Evolutionary conservation across 768 basidiomycete species (phyloP).

Genomic region (Kwoniella newhampshirensis): DNA sequence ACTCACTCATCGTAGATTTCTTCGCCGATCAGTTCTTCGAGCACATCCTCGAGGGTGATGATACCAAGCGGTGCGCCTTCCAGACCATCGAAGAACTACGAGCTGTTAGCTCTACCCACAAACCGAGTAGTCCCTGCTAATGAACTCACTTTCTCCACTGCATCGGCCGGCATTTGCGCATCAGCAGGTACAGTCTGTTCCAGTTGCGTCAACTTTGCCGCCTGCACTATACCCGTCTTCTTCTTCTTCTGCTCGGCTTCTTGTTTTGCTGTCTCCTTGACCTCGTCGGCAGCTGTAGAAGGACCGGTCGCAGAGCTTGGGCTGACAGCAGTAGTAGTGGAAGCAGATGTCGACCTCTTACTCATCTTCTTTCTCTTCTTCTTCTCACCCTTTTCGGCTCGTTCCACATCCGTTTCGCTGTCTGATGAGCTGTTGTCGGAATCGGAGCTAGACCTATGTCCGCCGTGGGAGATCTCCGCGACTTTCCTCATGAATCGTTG

Average conservation of each 20-base stretch:
- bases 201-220: slow-evolving; percentile 52
- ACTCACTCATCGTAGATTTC: slow-evolving; percentile 88
- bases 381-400: slow-evolving; percentile 34
- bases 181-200: slow-evolving; percentile 89
- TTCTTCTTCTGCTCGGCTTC: slow-evolving; percentile 24
- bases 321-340: slow-evolving; percentile 1
- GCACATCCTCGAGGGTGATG: slow-evolving; percentile 87
- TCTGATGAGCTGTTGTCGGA: slow-evolving; percentile 52
- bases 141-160: slow-evolving; percentile 67
- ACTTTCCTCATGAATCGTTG: slow-evolving; percentile 74
- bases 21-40: slow-evolving; percentile 90
- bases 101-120: neutral
- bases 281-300: slow-evolving; percentile 13
- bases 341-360: slow-evolving; percentile 8
- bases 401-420: slow-evolving; percentile 27
- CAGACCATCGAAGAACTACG: slow-evolving; percentile 73
- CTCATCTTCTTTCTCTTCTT: slow-evolving; percentile 38
- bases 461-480: slow-evolving; percentile 59
- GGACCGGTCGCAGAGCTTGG: slow-evolving; percentile 10
- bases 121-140: neutral
- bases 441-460: slow-evolving; percentile 58
- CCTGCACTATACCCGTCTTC: slow-evolving; percentile 43
- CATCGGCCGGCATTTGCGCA: slow-evolving; percentile 72
- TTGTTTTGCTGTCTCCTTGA: slow-evolving; percentile 17
- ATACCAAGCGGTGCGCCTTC: slow-evolving; percentile 88